Base-by-base conservation (phyloP, 225 moss, liverwort and hornwort species). In the Straminergon stramineum region DNA sequence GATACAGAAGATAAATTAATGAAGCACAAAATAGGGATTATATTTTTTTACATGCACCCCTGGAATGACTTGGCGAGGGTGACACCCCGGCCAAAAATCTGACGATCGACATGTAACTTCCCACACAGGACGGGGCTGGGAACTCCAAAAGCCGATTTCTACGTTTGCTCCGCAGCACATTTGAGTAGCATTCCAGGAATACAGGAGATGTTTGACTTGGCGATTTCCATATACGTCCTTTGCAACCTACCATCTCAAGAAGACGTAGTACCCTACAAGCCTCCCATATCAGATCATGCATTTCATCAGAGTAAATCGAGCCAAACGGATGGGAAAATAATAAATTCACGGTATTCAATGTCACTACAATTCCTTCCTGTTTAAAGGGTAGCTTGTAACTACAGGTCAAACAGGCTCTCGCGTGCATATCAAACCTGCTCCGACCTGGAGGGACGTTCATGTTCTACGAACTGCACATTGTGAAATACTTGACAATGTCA, bases 201-300 rank as follows among this genome's bases (percentile, higher is more conserved):
- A 65, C 84, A 89, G 61, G 71, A 77, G 20, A 57, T 31, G 52
- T 90, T 90, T 87, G 90, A 92, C 83, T 82, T 90, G 74, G 93
- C 90, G 48, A 92, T 93, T 73, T 74, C 37, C 85, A 85, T 90
- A 70, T 93, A 92, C 64, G 90, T 93, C 83, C 60, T 93, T 23
- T 91, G 93, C 85, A 93, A 93, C 86, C 41, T 93, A 31, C 63
- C 76, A 62, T 91, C 93, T 12, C 87, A 82, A 82, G 87, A 90
- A 89, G 85, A 91, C 67, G 90, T 90, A 91, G 52, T 74, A 31
- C 51, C 52, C 60, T 39, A 27, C 39, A 82, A 86, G 43, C 58
- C 64, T 85, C 65, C 57, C 62, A 58, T 57, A 23, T n/a, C 58
- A 80, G n/a, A 80, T 71, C 70, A 19, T 84, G n/a, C 45, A 79